Evolutionary conservation across 2,329 filamentous ascomycete species (phyloP).

Genomic region (Exophiala aquamarina): DNA sequence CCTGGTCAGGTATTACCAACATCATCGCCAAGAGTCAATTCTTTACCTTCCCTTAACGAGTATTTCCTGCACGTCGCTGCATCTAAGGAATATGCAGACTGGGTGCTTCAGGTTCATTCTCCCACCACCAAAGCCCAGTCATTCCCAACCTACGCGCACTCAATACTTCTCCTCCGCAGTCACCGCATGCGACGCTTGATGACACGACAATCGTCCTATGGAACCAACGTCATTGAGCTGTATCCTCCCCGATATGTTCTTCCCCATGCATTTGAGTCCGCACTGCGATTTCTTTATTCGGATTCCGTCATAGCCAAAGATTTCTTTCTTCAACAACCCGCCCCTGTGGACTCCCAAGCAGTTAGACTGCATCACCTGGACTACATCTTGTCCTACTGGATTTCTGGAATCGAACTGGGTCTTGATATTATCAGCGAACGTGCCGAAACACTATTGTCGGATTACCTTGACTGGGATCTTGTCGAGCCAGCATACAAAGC

Average conservation of each 20-base stretch:
- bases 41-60: slow-evolving; percentile 19
- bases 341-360: slow-evolving; percentile 14
- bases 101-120: slow-evolving; percentile 20
- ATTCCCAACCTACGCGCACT: slow-evolving; percentile 22
- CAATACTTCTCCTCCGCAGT: slow-evolving; percentile 23
- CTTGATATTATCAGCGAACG: slow-evolving; percentile 23
- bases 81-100: slow-evolving; percentile 24
- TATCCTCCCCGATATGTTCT: slow-evolving; percentile 22
- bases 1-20: neutral
- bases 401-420: slow-evolving; percentile 27
- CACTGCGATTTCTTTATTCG: slow-evolving; percentile 28
- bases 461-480: slow-evolving; percentile 26
- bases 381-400: slow-evolving; percentile 29
- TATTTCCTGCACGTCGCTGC: slow-evolving; percentile 24
- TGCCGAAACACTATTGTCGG: slow-evolving; percentile 21
- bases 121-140: slow-evolving; percentile 12
- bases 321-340: slow-evolving; percentile 19
- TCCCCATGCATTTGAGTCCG: slow-evolving; percentile 28
- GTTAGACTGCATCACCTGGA: slow-evolving; percentile 22
- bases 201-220: slow-evolving; percentile 14
- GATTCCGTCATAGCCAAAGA: slow-evolving; percentile 25
- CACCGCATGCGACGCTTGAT: slow-evolving; percentile 21
- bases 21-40: slow-evolving; percentile 10
- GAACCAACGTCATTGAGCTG: slow-evolving; percentile 20
- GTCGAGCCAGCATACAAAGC: slow-evolving; percentile 24